phyloP scores from a whole-genome alignment of 1,284 basidiomycete genomes.

The Ustilago cynodontis region DNA sequence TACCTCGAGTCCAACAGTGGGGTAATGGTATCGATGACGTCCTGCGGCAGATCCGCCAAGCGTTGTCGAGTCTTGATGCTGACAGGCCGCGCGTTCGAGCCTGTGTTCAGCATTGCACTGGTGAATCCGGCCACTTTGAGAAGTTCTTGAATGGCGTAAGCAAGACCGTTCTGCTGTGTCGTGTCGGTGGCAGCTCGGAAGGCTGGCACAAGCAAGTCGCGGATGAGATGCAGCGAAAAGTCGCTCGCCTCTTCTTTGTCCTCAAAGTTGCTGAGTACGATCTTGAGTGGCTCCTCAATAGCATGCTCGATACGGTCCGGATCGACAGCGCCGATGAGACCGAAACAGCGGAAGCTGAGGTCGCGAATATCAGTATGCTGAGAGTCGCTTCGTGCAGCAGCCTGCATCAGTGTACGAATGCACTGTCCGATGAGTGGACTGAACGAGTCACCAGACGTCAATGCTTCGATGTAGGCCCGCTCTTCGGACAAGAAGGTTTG shows the following conservation, averaged over 20 bases:
- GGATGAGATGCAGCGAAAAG: slow-evolving; percentile 89
- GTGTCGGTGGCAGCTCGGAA: slow-evolving; percentile 95
- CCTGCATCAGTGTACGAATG: slow-evolving; percentile 78
- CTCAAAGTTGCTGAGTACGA: slow-evolving; percentile 84
- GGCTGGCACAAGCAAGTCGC: slow-evolving; percentile 87
- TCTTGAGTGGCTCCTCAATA: slow-evolving; percentile 77
- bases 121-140: slow-evolving; percentile 89
- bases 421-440: slow-evolving; percentile 81
- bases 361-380: slow-evolving; percentile 72
- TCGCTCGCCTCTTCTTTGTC: slow-evolving; percentile 82
- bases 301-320: slow-evolving; percentile 88
- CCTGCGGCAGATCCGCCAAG: slow-evolving; percentile 84
- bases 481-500: slow-evolving; percentile 71
- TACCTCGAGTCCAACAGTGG: slow-evolving; percentile 75
- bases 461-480: slow-evolving; percentile 49
- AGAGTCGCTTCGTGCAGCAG: slow-evolving; percentile 80
- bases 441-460: slow-evolving; percentile 76
- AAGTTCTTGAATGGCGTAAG: slow-evolving; percentile 93
- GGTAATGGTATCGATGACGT: slow-evolving; percentile 86
- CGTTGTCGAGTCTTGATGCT: slow-evolving; percentile 75
- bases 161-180: slow-evolving; percentile 88
- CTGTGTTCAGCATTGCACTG: slow-evolving; percentile 75
- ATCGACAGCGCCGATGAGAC: slow-evolving; percentile 93
- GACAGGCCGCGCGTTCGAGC: slow-evolving; percentile 69
- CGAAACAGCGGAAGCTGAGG: slow-evolving; percentile 87